Conservation (phyloP, 768 basidiomycete genomes). For the Peribolospora baueri region DNA sequence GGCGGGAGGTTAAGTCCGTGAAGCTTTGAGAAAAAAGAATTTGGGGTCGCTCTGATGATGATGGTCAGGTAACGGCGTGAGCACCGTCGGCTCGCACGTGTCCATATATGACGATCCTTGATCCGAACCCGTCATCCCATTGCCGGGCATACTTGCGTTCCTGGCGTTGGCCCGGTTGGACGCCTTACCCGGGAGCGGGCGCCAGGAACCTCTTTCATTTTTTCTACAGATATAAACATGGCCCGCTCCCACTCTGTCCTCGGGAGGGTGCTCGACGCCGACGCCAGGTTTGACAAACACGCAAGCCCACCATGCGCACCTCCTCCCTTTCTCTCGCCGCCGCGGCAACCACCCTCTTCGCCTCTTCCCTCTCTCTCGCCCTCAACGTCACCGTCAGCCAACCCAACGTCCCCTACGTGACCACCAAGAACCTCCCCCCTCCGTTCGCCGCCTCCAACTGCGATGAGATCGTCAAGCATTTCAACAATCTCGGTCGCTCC, state of each 20-base stretch:
- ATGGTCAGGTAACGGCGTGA: too few species aligned
- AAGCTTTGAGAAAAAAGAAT: too few species aligned
- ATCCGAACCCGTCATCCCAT: too few species aligned
- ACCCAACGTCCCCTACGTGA: constrained; percentile 4
- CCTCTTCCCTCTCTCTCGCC: not conserved
- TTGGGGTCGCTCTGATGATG: too few species aligned
- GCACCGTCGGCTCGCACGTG: too few species aligned
- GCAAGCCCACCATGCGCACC: not conserved
- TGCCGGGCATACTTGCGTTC: too few species aligned
- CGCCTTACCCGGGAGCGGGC: too few species aligned
- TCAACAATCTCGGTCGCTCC: constrained; percentile 5
- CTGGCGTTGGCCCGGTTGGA: too few species aligned
- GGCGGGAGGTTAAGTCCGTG: too few species aligned
- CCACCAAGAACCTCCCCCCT: constrained; percentile 3
- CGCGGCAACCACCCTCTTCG: not conserved
- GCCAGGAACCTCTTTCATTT: not conserved
- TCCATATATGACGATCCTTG: too few species aligned
- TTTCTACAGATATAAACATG: not conserved
- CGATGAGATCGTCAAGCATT: constrained; percentile 7
- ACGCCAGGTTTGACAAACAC: not conserved
- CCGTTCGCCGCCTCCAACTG: constrained; percentile 1
- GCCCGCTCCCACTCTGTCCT: not conserved
- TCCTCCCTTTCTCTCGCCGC: not conserved
- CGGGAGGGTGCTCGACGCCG: not conserved
- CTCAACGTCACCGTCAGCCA: constrained; percentile 9